Evolutionary conservation across 495 filamentous ascomycete species (phyloP).

Genomic region (Hypoxylon fuscum): DNA sequence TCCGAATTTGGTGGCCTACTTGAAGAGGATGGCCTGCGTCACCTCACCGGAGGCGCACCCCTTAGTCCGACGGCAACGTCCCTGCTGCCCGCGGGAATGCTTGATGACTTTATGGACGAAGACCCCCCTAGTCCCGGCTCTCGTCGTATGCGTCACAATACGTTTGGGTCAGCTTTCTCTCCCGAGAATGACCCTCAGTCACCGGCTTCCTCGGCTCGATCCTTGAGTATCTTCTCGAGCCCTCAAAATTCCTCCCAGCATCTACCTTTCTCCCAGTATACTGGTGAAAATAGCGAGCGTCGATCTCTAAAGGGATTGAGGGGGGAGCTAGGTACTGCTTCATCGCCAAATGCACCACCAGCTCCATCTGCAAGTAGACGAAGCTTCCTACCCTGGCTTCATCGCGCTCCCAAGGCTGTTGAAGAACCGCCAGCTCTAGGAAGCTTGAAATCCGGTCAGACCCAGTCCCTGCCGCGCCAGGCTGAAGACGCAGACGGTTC

Average conservation of each 20-base stretch:
- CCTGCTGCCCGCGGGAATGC: slow-evolving; percentile 80
- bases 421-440: slow-evolving; percentile 77
- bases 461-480: slow-evolving; percentile 78
- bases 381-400: slow-evolving; percentile 67
- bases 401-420: slow-evolving; percentile 73
- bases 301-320: slow-evolving; percentile 48
- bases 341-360: slow-evolving; percentile 36
- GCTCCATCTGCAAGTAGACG: slow-evolving; percentile 46
- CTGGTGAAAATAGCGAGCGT: slow-evolving; percentile 51
- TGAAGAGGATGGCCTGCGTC: slow-evolving; percentile 54
- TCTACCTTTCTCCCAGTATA: slow-evolving; percentile 58
- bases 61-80: slow-evolving; percentile 84
- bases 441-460: slow-evolving; percentile 77
- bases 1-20: slow-evolving; percentile 50
- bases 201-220: slow-evolving; percentile 72
- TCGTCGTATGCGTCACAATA: slow-evolving; percentile 38
- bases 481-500: slow-evolving; percentile 56
- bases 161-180: slow-evolving; percentile 49
- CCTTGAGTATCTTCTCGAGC: slow-evolving; percentile 72
- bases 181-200: slow-evolving; percentile 68
- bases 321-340: slow-evolving; percentile 36
- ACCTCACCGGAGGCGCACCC: slow-evolving; percentile 68
- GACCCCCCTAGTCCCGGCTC: slow-evolving; percentile 62
- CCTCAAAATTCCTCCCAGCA: slow-evolving; percentile 70
- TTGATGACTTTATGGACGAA: slow-evolving; percentile 75